These are phyloP conservation scores for Monascus purpureus DNA, from an alignment of 495 filamentous ascomycete species.

Conservation along the genomic window DNA sequence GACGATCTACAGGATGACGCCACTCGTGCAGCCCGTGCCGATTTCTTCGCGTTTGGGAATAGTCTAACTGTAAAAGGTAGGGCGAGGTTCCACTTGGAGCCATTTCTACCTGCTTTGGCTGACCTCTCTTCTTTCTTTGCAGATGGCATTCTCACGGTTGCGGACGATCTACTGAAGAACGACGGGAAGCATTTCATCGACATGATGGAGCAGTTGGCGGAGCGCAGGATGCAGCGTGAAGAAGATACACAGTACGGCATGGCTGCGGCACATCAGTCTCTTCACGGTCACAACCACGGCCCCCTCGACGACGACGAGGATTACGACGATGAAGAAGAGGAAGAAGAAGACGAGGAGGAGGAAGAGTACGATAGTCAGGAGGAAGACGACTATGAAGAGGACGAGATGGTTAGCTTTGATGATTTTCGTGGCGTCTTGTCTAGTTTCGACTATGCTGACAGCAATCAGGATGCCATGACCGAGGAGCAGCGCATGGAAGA, in stretches of 20 bases:
- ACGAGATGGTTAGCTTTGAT: constrained; percentile 52
- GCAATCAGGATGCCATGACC: constrained; percentile 74
- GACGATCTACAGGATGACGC: constrained; percentile 40
- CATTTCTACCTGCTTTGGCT: neutral
- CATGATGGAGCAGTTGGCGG: constrained; percentile 99
- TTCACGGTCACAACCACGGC: constrained; percentile 50
- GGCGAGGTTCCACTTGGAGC: constrained; percentile 16
- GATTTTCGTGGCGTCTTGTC: constrained; percentile 4
- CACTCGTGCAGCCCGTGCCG: constrained; percentile 40
- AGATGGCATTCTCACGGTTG: constrained; percentile 98
- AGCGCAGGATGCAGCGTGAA: constrained; percentile 92
- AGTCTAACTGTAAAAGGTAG: constrained; percentile 93
- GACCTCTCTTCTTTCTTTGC: constrained; percentile 10
- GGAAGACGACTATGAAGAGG: constrained; percentile 73
- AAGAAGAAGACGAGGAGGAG: constrained; percentile 72
- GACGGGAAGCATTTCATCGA: constrained; percentile 99
- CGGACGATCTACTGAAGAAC: constrained; percentile 95
- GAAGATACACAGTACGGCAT: constrained; percentile 69
- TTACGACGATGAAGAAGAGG: constrained; percentile 59
- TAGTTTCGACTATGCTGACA: constrained; percentile 14
- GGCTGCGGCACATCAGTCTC: constrained; percentile 41
- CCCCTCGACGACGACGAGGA: constrained; percentile 63
- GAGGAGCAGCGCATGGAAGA: constrained; percentile 99
- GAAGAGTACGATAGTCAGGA: constrained; percentile 81
- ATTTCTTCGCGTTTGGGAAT: constrained; percentile 96